phyloP scores from a whole-genome alignment of 2,329 filamentous ascomycete species.

The Ascochyta clinopodiicola region DNA sequence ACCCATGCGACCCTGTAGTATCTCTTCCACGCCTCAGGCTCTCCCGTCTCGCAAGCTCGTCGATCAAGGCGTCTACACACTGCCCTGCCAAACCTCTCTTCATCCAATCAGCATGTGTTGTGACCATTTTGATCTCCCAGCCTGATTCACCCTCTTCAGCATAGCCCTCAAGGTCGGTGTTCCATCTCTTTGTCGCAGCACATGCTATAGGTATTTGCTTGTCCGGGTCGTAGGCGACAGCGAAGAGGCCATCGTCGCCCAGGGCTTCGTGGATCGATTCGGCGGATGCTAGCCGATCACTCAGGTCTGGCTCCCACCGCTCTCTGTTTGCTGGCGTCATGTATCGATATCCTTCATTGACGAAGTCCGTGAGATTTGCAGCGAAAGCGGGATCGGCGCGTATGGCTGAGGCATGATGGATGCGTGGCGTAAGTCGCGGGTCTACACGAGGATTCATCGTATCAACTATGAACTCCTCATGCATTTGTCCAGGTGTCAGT shows the following conservation, averaged over 20 bases:
- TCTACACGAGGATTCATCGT: no score
- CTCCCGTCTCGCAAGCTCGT: conserved; percentile 1
- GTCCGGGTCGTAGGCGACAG: conserved; percentile 2
- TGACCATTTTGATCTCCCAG: conserved; percentile 19
- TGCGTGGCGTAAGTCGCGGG: background rate
- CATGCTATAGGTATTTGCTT: conserved; percentile 8
- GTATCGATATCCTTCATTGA: conserved; percentile 16
- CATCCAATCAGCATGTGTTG: conserved; percentile 12
- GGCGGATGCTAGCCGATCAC: background rate
- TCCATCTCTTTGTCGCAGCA: conserved; percentile 10
- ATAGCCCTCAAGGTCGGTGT: conserved; percentile 3
- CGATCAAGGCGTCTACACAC: conserved; percentile 11
- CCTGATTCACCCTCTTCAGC: conserved; percentile 2
- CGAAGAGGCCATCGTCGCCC: conserved; percentile 11
- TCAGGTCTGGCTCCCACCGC: conserved; percentile 2
- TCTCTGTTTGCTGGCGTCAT: conserved; percentile 1
- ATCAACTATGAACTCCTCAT: no score
- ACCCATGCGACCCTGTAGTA: background rate
- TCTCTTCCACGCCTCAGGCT: background rate
- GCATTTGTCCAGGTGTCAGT: no score
- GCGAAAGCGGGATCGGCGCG: conserved; percentile 2
- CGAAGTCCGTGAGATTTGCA: conserved; percentile 4
- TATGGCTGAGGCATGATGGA: conserved; percentile 6
- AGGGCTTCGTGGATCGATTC: background rate
- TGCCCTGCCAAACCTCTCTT: conserved; percentile 9